Percentiles rank a stretch among this genome's conserved stretches.
phyloP scores from a whole-genome alignment of 2,329 filamentous ascomycete genomes.

The Podosphaera leucotricha region DNA sequence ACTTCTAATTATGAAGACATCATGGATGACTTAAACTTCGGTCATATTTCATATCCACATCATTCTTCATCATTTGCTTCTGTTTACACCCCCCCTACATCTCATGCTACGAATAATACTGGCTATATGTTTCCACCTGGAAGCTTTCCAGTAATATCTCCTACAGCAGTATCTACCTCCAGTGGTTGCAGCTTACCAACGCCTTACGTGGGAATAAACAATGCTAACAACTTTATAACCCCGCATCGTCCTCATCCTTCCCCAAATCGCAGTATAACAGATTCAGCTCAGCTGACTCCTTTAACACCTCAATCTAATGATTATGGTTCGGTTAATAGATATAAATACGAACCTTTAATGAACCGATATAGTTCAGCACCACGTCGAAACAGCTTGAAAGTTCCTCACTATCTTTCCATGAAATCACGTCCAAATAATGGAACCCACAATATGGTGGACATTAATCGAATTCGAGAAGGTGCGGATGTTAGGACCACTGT shows the following conservation, averaged over 20 bases:
- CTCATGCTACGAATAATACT: background rate
- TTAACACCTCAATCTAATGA: slow-evolving; percentile 1
- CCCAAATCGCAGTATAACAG: background rate
- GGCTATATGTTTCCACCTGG: background rate
- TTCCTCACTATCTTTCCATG: background rate
- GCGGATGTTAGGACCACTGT: slow-evolving; percentile 56
- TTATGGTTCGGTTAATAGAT: background rate
- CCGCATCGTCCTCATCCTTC: background rate
- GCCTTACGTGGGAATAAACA: background rate
- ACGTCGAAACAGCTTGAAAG: background rate
- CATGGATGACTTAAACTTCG: background rate
- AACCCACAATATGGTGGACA: slow-evolving; percentile 35
- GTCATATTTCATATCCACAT: background rate
- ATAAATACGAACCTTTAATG: background rate
- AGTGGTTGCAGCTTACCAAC: background rate
- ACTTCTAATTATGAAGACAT: background rate
- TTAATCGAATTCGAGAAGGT: slow-evolving; percentile 35
- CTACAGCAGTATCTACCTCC: background rate
- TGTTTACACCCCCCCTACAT: background rate
- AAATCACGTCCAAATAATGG: background rate
- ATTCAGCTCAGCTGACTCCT: background rate
- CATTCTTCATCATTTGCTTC: background rate
- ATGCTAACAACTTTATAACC: background rate
- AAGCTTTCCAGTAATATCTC: background rate
- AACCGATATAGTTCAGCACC: background rate